A percentile compares a stretch with the other conserved stretches of the same genome.
Conservation (phyloP, 257 asterid species). For the Haberlea rhodopensis region DNA sequence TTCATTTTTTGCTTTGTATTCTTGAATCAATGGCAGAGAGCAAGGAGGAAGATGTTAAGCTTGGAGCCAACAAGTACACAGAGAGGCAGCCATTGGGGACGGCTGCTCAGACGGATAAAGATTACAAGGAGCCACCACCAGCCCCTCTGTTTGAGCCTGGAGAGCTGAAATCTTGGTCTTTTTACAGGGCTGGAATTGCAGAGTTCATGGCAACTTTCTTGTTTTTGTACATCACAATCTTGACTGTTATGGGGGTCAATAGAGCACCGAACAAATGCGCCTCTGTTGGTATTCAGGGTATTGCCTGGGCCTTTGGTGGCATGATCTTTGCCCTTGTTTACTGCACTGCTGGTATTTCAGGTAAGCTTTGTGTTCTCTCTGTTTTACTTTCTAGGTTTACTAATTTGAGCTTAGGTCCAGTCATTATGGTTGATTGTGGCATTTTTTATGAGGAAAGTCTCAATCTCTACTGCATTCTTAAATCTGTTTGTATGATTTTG, state of each 20-base stretch:
- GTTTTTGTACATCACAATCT: constrained; percentile 43
- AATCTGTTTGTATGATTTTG: not conserved
- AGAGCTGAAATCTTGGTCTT: constrained; percentile 48
- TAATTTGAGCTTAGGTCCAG: not conserved
- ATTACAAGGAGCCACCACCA: constrained; percentile 51
- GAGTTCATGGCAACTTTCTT: constrained; percentile 52
- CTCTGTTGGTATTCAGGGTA: constrained; percentile 52
- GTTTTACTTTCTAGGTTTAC: not conserved
- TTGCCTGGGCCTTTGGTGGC: constrained; percentile 61
- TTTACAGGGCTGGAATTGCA: constrained; percentile 55
- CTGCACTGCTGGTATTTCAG: constrained; percentile 59
- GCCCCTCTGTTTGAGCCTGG: constrained; percentile 55
- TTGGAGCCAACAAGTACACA: constrained; percentile 48
- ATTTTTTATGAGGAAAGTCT: not conserved
- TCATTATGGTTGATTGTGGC: not conserved
- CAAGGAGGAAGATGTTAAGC: constrained; percentile 48
- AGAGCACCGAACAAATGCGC: constrained; percentile 39
- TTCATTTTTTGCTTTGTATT: not conserved
- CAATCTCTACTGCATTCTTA: not conserved
- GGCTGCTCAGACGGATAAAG: constrained; percentile 49
- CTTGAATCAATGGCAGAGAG: constrained; percentile 40
- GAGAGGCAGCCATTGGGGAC: constrained; percentile 50
- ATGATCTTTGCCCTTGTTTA: constrained; percentile 58
- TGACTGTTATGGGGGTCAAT: constrained; percentile 50
- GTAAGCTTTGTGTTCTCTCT: constrained; percentile 14